Percentiles rank a stretch among this genome's conserved stretches.
Evolutionary conservation across 139 green algal genomes (phyloP).

Genomic region (Volvox africanus): DNA sequence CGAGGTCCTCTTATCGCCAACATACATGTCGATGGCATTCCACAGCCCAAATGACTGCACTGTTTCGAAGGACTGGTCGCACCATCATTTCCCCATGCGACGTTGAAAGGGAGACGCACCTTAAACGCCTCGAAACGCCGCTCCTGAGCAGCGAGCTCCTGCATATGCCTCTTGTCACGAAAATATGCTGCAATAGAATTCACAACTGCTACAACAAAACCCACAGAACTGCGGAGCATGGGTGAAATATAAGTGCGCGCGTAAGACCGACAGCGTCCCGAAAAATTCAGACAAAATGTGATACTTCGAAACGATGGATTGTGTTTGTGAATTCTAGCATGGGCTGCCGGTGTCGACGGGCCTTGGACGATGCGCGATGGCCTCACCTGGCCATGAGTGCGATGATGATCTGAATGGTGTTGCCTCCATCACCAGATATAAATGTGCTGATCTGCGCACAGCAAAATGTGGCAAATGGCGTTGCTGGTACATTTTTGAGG

Average conservation of each 20-base stretch:
- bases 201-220: slow-evolving; percentile 35
- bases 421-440: not conserved
- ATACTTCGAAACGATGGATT: not conserved
- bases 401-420: slow-evolving; percentile 8
- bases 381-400: slow-evolving; percentile 20
- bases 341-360: not conserved
- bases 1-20: no score
- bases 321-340: not conserved
- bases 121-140: slow-evolving; percentile 45
- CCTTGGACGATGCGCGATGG: slow-evolving; percentile 7
- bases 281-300: not conserved
- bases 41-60: no score
- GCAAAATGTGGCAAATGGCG: no score
- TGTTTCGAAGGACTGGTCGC: no score
- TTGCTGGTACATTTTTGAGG: no score
- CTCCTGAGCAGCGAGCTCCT: slow-evolving; percentile 41
- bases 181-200: slow-evolving; percentile 35
- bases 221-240: not conserved
- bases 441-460: not conserved
- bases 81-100: no score
- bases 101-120: no score
- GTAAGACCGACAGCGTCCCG: no score
- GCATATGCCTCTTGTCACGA: slow-evolving; percentile 28
- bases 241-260: no score
- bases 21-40: no score